phyloP scores from a whole-genome alignment of 805 yeast species.

The Ogataea chonburiensis region DNA sequence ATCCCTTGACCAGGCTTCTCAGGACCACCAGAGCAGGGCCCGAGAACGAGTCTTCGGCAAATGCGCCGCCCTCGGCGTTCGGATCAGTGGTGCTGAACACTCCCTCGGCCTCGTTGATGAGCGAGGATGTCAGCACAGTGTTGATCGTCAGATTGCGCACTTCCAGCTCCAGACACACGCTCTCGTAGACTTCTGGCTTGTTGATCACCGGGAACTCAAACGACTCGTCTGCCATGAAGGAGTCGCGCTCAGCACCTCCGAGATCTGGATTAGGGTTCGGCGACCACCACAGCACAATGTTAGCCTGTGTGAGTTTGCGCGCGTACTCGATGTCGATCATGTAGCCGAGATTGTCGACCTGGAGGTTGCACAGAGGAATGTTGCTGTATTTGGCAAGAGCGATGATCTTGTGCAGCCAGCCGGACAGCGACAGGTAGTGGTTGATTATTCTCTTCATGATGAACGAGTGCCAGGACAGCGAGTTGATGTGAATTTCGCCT shows the following conservation, averaged over 20 bases:
- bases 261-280: conserved; percentile 74
- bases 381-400: conserved; percentile 68
- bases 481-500: conserved; percentile 61
- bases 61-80: conserved; percentile 33
- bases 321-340: conserved; percentile 87
- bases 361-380: conserved; percentile 84
- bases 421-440: conserved; percentile 69
- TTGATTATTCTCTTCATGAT: conserved; percentile 64
- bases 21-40: conserved; percentile 69
- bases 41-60: conserved; percentile 83
- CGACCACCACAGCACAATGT: conserved; percentile 93
- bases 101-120: conserved; percentile 87
- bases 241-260: conserved; percentile 77
- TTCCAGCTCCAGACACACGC: conserved; percentile 74
- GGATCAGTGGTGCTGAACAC: conserved; percentile 48
- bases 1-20: conserved; percentile 71
- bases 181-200: conserved; percentile 74
- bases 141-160: conserved; percentile 80
- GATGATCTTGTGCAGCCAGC: conserved; percentile 68
- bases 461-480: conserved; percentile 77
- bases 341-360: conserved; percentile 71
- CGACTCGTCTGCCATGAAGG: conserved; percentile 47
- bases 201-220: conserved; percentile 70
- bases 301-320: conserved; percentile 60
- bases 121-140: conserved; percentile 79